Evolutionary conservation across 169 alveolate species (phyloP).

Genomic region (Eimeria acervulina): DNA sequence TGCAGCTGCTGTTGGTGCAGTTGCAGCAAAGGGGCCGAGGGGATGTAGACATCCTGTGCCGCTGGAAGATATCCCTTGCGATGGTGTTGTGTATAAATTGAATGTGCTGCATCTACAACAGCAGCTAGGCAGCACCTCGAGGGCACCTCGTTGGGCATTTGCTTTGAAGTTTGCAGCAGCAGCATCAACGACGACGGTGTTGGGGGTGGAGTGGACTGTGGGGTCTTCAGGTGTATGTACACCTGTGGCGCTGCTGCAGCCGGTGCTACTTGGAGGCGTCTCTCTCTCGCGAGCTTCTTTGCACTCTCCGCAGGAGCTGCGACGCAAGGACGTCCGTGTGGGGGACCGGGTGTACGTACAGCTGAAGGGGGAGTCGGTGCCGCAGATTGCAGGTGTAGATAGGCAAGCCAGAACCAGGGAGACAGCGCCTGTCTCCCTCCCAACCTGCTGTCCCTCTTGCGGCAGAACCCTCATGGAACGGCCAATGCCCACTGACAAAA

Average conservation of each 20-base stretch:
- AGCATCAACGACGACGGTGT: neutral
- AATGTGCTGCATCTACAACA: neutral
- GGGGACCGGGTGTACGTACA: slow-evolving; percentile 46
- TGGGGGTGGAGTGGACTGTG: slow-evolving; percentile 34
- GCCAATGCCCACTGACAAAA: neutral
- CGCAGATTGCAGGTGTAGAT: neutral
- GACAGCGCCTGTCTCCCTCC: neutral
- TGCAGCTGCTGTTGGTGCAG: neutral
- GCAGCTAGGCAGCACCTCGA: slow-evolving; percentile 40
- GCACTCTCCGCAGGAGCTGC: slow-evolving; percentile 50
- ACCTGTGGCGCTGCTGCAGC: slow-evolving; percentile 48
- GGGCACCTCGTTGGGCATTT: slow-evolving; percentile 52
- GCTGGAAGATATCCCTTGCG: slow-evolving; percentile 23
- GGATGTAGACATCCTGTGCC: neutral
- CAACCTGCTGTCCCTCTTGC: slow-evolving; percentile 5
- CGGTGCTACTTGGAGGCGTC: slow-evolving; percentile 41
- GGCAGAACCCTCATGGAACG: slow-evolving; percentile 21
- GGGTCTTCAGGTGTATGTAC: slow-evolving; percentile 59
- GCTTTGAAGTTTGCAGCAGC: slow-evolving; percentile 38
- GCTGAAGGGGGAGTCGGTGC: slow-evolving; percentile 41
- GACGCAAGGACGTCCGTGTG: slow-evolving; percentile 9
- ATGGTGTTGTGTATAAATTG: slow-evolving; percentile 34
- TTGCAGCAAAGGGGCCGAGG: neutral
- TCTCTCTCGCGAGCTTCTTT: neutral
- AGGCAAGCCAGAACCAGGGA: neutral